Base-by-base conservation (phyloP, 2,329 filamentous ascomycete species). In the Hymenoscyphus fraxineus region DNA sequence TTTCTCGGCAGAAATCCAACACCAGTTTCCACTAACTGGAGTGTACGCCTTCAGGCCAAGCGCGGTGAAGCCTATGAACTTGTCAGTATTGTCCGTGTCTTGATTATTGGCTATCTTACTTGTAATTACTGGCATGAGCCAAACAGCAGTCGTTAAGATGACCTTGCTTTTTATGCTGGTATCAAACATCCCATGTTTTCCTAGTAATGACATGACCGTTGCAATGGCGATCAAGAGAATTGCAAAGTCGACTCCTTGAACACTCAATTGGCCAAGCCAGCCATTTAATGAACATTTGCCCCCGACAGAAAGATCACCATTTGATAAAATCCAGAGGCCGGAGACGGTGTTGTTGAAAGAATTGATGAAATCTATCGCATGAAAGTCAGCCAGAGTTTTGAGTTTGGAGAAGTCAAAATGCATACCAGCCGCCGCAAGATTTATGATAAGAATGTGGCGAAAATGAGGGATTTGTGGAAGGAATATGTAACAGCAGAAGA, bases 11-110 rank as follows among this genome's bases (percentile, higher is more conserved):
- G 73, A 63, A 59, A 79, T 78, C 77, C 77, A 78, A 67, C 77
- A 79, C 77, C 77, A 79, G 63, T 78, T 78, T 1, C 76, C 75
- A n/a, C 73, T 76, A 0, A 80, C 78, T 35, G 77, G 64, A 12
- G 56, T 56, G 40, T 69, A 67, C n/a, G 62, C 63, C 19, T 54
- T 41, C 15, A 62, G 13, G 15, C 51, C 60, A 15, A 62, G 54
- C 13, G 60, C 60, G 10, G 31, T 57, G 15, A 57, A 19, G 35
- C 54, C 59, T 61, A 10, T 16, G 13, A 31, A 41, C 12, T 16
- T 16, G 19, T 39, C 55, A 13, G 32, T 44, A 22, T 9, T 0
- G 15, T 19, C 22, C 10, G 6, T 22, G 16, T 15, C n/a, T 32
- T 16, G 22, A n/a, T 39, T 13, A 19, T 12, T 15, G 44, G 1